These are phyloP conservation scores for Aspergillus candidus DNA, from an alignment of 2,329 filamentous ascomycete species.

Conservation along the genomic window DNA sequence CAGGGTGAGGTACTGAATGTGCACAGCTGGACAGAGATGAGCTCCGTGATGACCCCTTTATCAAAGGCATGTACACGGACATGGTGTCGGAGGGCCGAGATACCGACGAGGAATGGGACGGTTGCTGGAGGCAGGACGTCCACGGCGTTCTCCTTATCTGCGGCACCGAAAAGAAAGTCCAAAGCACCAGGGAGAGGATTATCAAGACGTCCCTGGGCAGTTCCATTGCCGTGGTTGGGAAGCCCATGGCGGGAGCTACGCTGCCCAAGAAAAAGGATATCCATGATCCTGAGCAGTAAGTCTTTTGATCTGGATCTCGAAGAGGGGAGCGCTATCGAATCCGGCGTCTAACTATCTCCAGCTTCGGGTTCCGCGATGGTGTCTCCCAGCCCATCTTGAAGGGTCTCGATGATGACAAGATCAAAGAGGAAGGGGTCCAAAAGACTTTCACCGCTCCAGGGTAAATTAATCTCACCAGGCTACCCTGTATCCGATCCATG, in stretches of 20 bases:
- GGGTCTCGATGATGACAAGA: conserved; percentile 23
- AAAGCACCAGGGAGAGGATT: too few species aligned
- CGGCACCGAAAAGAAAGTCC: conserved; percentile 3
- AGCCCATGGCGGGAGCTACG: too few species aligned
- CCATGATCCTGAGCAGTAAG: too few species aligned
- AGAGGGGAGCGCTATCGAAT: too few species aligned
- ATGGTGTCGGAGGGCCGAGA: conserved; percentile 11
- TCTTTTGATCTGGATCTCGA: too few species aligned
- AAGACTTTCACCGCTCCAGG: conserved; percentile 16
- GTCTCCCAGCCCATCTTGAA: conserved; percentile 37
- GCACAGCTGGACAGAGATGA: conserved; percentile 4
- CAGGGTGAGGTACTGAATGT: too few species aligned
- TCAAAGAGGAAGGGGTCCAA: background rate
- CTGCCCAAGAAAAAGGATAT: too few species aligned
- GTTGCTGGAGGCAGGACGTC: background rate
- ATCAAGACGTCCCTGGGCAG: too few species aligned
- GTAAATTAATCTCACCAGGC: conserved; percentile 15
- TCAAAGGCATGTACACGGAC: conserved; percentile 11
- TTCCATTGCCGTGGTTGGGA: too few species aligned
- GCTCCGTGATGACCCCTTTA: conserved; percentile 4
- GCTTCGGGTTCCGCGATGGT: conserved; percentile 42
- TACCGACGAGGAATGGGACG: conserved; percentile 6
- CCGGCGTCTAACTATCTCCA: conserved; percentile 5
- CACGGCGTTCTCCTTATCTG: conserved; percentile 3
- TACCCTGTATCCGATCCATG: too few species aligned